Base-by-base conservation (phyloP, 345 rosid genomes). In the Iberis pinnata region DNA sequence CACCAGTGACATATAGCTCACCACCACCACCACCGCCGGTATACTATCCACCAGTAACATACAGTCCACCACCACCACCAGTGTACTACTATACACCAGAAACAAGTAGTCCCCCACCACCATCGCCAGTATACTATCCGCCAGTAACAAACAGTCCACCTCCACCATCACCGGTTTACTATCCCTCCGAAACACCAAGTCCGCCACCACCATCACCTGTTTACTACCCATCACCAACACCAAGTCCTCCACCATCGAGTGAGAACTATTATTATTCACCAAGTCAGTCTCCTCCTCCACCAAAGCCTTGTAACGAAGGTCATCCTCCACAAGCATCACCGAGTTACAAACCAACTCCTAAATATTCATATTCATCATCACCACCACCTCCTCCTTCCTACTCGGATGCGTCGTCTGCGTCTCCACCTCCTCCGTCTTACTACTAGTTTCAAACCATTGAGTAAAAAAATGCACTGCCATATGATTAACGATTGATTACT, bases 391-490 rank as follows among this genome's bases (percentile, higher is more conserved):
- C 63, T 14, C 47, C 55, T 42, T 19, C 67, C 18, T 54, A 51
- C 52, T 64, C 63, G 0, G 71, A 56, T 45, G 33, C 64, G 2
- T 78, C 84, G 43, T 72, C 88, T 26, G n/a, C n/a, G n/a, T 82
- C 88, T 26, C 80, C 89, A 20, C 80, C 89, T 12, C 75, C 85
- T 6, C 57, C 63, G 43, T 42, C 66, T 54, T 79, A 79, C 72
- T 73, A 77, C 65, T 82, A 65, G 61, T 56, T 60, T 60, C 56
- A 25, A 60, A 24, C 57, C 31, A 25, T 49, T 14, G 63, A 65
- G 57, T 52, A 33, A 44, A 57, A 38, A 53, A 37, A 37, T 60
- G 43, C 44, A 52, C 22, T 58, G 63, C 38, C 25, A 26, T 22
- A 49, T 29, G 33, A 57, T 43, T 43, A 48, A 53, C 60, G 45